Base-by-base conservation (phyloP, 1,284 basidiomycete genomes). In the Rhodofomes roseus region DNA sequence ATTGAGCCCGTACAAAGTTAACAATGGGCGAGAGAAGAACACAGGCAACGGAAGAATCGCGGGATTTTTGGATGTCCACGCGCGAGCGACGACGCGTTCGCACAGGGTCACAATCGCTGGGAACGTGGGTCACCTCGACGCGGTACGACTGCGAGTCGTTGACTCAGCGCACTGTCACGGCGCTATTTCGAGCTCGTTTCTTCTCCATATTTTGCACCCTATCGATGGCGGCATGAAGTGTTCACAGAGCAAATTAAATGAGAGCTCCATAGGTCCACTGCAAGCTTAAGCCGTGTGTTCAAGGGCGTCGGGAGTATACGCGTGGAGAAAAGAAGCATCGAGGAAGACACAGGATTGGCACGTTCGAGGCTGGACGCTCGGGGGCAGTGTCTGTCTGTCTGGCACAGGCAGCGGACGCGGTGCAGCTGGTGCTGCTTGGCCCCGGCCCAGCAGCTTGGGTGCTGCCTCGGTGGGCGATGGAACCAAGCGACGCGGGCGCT, bases 11-110 rank as follows among this genome's bases (percentile, higher is more conserved):
- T 41, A 11, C n/a, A 25, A 20, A 31, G 36, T 31, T 41, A 31
- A 36, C 29, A 59, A 39, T 41, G n/a, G 37, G 22, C 22, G 48
- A 39, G 54, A 29, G 48, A 39, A 59, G 18, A 20, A 54, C 48
- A n/a, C n/a, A 55, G 18, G 18, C 11, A 8, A 18, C 58, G 58
- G 58, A 55, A 27, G 43, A 59, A 51, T 37, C n/a, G 31, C 58
- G 58, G 58, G 23, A 16, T 27, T 55, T 27, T 40, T 41, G 40
- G 11, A 23, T 4, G 51, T 14, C 23, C 57, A 58, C 39, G 57
- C 52, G 57, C 36, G 25, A 22, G 12, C 39, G 27, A 34, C 27
- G 4, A 11, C 31, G 23, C 8, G 20, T 39, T 37, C 44, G 43
- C 29, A 39, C 56, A 57, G 25, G 27, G 18, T 20, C 27, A 5